Percentiles rank a stretch among this genome's conserved stretches.
Conservation (phyloP, 2,329 filamentous ascomycete species). For the Cryphonectria japonica region DNA sequence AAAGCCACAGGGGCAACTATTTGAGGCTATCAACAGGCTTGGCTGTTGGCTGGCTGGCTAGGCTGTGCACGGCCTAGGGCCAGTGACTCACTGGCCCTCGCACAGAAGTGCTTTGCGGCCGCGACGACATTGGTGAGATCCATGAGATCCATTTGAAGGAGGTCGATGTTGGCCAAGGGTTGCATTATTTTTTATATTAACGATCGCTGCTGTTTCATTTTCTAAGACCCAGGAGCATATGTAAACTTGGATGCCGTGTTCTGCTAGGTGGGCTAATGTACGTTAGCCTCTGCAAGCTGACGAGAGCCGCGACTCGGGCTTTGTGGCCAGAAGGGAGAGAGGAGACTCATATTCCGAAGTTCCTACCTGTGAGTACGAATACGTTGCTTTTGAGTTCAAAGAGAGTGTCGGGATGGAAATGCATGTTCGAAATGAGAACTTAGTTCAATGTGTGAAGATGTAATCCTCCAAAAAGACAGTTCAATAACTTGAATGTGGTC, state of each 20-base stretch:
- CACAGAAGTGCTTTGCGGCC: slow-evolving; percentile 41
- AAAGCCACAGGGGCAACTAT: no score
- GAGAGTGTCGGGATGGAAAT: slow-evolving; percentile 1
- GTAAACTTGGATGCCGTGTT: neutral
- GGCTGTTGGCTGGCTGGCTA: no score
- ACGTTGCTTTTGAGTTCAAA: neutral
- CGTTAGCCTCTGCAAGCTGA: neutral
- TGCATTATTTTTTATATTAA: neutral
- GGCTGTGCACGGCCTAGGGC: slow-evolving; percentile 27
- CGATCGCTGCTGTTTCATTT: neutral
- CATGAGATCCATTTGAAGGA: slow-evolving; percentile 42
- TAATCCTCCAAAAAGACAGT: neutral
- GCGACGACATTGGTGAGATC: slow-evolving; percentile 42
- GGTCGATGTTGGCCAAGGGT: neutral
- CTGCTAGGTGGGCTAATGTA: slow-evolving; percentile 2
- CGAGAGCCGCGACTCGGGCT: neutral
- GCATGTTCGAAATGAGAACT: neutral
- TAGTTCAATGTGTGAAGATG: neutral
- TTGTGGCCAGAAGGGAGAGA: neutral
- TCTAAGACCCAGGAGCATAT: neutral
- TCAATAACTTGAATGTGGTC: neutral
- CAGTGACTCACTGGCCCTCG: no score
- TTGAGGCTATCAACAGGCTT: no score
- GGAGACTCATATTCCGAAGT: neutral
- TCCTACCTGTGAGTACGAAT: neutral